Conservation (phyloP, 352 stramenopile species). For the Blastocystis sp. region DNA sequence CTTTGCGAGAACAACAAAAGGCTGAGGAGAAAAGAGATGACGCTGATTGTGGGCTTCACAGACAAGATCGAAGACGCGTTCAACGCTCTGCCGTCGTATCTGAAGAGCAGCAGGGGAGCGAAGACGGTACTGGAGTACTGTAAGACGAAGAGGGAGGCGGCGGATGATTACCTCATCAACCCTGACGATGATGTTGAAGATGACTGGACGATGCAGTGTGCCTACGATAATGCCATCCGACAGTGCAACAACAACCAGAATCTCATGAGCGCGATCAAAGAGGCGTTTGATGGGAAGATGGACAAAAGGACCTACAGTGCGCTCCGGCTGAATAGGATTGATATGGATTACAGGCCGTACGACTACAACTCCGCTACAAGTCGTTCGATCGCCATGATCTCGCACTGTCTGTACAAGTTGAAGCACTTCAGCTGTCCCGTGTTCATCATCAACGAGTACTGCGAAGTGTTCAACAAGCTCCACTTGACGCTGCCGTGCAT, state of each 20-base stretch:
- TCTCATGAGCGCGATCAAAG: background rate
- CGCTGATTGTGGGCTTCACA: background rate
- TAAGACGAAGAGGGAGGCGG: background rate
- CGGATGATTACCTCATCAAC: background rate
- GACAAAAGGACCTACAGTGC: background rate
- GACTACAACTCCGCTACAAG: background rate
- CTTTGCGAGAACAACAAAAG: background rate
- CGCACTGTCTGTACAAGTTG: background rate
- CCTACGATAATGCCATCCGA: background rate
- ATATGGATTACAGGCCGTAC: background rate
- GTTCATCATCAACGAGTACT: background rate
- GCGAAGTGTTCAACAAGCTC: background rate
- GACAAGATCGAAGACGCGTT: background rate
- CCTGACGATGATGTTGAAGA: background rate
- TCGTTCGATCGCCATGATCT: background rate
- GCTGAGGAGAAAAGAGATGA: background rate
- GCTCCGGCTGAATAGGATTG: background rate
- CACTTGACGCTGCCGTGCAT: background rate
- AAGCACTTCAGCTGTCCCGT: background rate
- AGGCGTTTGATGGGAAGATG: slow-evolving; percentile 25
- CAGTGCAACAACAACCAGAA: background rate
- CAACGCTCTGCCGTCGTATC: background rate
- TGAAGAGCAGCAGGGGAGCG: background rate
- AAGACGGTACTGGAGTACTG: background rate
- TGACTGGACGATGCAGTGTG: background rate